These are phyloP conservation scores for Abelmoschus esculentus DNA, from an alignment of 345 rosid genomes.

Conservation along the genomic window DNA sequence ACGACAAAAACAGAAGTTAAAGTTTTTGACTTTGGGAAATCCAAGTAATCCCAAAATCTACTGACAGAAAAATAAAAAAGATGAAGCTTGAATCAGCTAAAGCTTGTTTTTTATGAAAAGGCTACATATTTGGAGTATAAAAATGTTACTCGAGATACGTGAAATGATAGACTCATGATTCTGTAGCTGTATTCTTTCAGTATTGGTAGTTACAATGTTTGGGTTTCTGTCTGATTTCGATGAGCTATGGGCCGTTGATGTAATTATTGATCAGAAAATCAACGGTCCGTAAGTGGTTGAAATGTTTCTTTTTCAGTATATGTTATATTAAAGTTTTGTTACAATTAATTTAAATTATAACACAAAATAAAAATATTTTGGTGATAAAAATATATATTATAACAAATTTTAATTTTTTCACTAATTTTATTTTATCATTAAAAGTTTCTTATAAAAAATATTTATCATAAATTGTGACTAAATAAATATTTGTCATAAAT, in stretches of 20 bases:
- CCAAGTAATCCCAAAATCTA: conserved; percentile 12
- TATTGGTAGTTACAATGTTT: background rate
- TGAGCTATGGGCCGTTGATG: background rate
- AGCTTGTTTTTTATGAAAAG: background rate
- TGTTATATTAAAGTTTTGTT: background rate
- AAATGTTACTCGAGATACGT: conserved; percentile 32
- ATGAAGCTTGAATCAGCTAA: conserved; percentile 1
- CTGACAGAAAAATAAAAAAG: conserved; percentile 11
- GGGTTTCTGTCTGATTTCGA: background rate
- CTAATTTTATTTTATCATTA: too few relatives aligned
- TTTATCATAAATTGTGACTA: too few relatives aligned
- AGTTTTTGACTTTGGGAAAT: conserved; percentile 4
- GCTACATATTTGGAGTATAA: too few relatives aligned
- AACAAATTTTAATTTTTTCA: too few relatives aligned
- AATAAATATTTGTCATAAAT: too few relatives aligned
- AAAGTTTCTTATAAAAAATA: too few relatives aligned
- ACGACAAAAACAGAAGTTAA: too few relatives aligned
- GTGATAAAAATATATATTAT: too few relatives aligned
- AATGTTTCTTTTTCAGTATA: background rate
- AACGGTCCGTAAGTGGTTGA: background rate
- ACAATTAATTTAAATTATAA: too few relatives aligned
- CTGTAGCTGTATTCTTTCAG: background rate
- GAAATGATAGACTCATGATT: conserved; percentile 37
- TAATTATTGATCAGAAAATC: background rate
- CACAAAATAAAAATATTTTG: too few relatives aligned